phyloP scores from a whole-genome alignment of 2,329 filamentous ascomycete species.

The Aureobasidium melanogenum region DNA sequence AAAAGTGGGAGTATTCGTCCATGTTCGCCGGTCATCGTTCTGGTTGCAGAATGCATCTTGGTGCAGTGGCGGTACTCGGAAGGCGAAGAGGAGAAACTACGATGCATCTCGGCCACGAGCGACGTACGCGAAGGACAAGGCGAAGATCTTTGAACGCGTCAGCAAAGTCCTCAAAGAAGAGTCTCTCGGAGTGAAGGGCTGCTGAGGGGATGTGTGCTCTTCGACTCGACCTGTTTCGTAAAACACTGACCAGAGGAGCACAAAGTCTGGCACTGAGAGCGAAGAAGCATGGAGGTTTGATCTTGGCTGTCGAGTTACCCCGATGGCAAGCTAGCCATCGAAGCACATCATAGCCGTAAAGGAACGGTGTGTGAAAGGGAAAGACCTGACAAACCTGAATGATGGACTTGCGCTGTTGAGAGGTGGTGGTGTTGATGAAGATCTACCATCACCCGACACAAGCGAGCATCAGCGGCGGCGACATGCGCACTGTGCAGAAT shows the following conservation, averaged over 20 bases:
- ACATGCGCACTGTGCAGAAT: not conserved
- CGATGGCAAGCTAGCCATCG: not conserved
- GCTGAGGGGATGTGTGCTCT: not conserved
- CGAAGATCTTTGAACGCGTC: not conserved
- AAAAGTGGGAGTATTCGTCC: not conserved
- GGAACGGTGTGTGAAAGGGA: not conserved
- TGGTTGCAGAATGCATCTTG: not conserved
- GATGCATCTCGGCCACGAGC: not conserved
- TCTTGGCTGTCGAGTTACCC: not conserved
- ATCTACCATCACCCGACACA: not conserved
- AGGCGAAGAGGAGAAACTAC: no score
- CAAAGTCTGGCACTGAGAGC: not conserved
- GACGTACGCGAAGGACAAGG: no score
- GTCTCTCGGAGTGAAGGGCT: not conserved
- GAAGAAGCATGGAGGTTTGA: not conserved
- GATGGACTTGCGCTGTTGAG: not conserved
- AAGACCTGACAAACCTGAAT: not conserved
- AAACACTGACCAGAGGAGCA: not conserved
- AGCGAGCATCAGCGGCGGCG: not conserved
- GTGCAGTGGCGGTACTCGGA: no score
- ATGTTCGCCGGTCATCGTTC: not conserved
- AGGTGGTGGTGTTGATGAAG: not conserved
- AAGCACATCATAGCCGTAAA: conserved; percentile 9
- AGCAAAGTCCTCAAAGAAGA: not conserved
- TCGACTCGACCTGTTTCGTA: not conserved